Evolutionary conservation across 257 asterid species (phyloP), one percentile per base, ranked within the genome.

Genomic region (Ballota nigra): DNA sequence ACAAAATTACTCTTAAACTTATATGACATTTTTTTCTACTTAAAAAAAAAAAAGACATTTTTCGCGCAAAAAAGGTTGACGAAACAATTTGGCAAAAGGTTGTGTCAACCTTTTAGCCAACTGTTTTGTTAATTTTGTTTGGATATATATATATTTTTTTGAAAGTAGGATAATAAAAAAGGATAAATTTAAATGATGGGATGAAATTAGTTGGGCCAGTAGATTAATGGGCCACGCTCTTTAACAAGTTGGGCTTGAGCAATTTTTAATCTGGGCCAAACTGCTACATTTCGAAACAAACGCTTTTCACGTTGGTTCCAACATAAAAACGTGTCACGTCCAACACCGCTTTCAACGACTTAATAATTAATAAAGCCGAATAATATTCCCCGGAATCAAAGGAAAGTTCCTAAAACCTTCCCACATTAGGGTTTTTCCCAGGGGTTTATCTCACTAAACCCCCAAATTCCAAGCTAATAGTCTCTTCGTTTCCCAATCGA

Each of bases 341-440:
- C 55, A 1, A 45, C 52, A 47, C 9, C 22, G 59, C 59, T 8
- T 52, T 19, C 15, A 8, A 18, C 28, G 26, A n/a, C n/a, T 6
- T 15, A n/a, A n/a, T n/a, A n/a, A n/a, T 45, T 45, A 15, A 47
- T 47, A 47, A 20, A 53, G 29, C 83, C 26, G 2, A 69, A 69
- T 62, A 83, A 70, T 79, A 82, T 76, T 83, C 78, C 66, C 41
- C 24, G 8, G 66, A 70, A 74, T 66, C 59, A 57, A 34, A 34
- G 60, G 60, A 61, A 23, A 56, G 26, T 45, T 34, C 2, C 24
- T 51, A 51, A 51, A 51, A 13, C 64, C 55, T 38, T 74, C 38
- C 38, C 31, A 2, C 6, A 11, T 73, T 80, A 83, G 85, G 87
- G 87, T 79, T 84, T 75, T 73, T 77, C 56, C 18, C 49, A 34